These are phyloP conservation scores for Arthrocladium fulminans DNA, from an alignment of 2,329 filamentous ascomycete genomes.

Conservation along the genomic window DNA sequence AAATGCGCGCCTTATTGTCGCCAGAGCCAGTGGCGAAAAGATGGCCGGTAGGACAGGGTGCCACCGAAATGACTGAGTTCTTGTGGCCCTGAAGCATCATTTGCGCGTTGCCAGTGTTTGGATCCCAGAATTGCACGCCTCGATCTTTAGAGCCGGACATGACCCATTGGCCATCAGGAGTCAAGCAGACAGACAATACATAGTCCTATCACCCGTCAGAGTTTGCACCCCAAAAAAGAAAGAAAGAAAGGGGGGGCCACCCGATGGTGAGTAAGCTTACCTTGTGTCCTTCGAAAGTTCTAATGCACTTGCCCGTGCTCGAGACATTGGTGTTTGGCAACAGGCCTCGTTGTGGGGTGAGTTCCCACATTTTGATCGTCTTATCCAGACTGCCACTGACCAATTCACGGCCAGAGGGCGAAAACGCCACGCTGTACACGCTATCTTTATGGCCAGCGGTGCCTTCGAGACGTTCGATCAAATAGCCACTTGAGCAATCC, in stretches of 20 bases:
- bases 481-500: conserved; percentile 77
- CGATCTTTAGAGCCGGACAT: conserved; percentile 95
- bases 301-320: conserved; percentile 86
- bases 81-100: conserved; percentile 99
- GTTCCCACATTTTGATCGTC: conserved; percentile 99
- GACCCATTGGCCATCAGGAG: conserved; percentile 90
- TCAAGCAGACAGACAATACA: conserved; percentile 88
- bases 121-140: conserved; percentile 98
- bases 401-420: conserved; percentile 82
- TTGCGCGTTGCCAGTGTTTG: conserved; percentile 82
- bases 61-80: conserved; percentile 96
- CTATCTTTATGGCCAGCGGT: conserved; percentile 93
- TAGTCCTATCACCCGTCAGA: conserved; percentile 59
- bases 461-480: conserved; percentile 86
- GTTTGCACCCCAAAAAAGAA: too few species aligned
- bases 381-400: conserved; percentile 93
- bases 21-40: conserved; percentile 95
- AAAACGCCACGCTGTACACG: conserved; percentile 93
- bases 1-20: conserved; percentile 95
- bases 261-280: conserved; percentile 40
- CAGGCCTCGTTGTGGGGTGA: conserved; percentile 61
- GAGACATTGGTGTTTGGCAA: conserved; percentile 53
- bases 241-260: conserved; percentile 12
- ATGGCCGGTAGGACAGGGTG: conserved; percentile 77
- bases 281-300: conserved; percentile 95